phyloP scores from a whole-genome alignment of 1,139 yeast genomes.

The Candida gigantensis region DNA sequence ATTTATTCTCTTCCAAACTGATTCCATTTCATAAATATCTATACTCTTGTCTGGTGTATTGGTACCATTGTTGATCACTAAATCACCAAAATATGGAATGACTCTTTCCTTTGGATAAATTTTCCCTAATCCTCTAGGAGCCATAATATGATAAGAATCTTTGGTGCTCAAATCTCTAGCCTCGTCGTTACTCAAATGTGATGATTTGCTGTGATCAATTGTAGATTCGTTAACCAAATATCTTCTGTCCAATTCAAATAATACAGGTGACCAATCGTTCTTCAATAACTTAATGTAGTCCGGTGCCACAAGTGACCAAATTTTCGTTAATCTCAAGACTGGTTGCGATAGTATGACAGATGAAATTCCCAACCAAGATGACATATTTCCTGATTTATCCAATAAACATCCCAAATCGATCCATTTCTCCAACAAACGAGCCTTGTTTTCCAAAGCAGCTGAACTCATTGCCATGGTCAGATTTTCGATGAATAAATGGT shows the following conservation, averaged over 20 bases:
- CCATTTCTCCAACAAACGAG: conserved; percentile 78
- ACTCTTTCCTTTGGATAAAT: conserved; percentile 75
- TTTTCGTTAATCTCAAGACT: conserved; percentile 65
- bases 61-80: conserved; percentile 39
- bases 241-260: conserved; percentile 83
- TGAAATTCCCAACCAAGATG: conserved; percentile 91
- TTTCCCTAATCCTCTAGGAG: conserved; percentile 86
- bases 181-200: conserved; percentile 17
- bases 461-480: conserved; percentile 15
- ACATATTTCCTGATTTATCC: conserved; percentile 88
- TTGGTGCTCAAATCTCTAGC: conserved; percentile 23
- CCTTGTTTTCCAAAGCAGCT: conserved; percentile 49
- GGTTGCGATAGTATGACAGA: conserved; percentile 83
- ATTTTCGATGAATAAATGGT: conserved; percentile 64
- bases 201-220: conserved; percentile 5
- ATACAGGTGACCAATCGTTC: conserved; percentile 92
- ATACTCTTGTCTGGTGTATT: conserved; percentile 21
- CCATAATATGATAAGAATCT: conserved; percentile 70
- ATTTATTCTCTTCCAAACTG: conserved; percentile 65
- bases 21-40: conserved; percentile 60
- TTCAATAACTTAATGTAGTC: conserved; percentile 63
- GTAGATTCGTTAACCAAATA: conserved; percentile 48
- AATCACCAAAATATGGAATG: conserved; percentile 90
- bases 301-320: conserved; percentile 76
- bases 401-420: conserved; percentile 77